A percentile compares a stretch with the other conserved stretches of the same genome.
phyloP scores from a whole-genome alignment of 2,329 filamentous ascomycete species.

The Microsporum audouinii region DNA sequence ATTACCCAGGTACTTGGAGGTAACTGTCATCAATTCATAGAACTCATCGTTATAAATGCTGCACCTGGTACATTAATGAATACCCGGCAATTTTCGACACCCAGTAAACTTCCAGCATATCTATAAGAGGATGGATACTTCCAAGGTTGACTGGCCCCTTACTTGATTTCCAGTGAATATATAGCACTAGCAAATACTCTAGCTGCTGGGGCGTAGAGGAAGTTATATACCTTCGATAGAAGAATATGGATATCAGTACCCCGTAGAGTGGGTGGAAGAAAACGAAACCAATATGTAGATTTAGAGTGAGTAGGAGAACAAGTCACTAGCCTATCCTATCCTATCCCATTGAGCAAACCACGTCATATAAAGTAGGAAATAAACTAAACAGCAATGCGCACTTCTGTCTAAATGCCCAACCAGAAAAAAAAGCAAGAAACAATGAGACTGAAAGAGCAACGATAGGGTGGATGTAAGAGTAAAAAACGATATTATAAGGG shows the following conservation, averaged over 20 bases:
- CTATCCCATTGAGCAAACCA: background rate
- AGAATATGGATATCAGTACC: too few relatives aligned
- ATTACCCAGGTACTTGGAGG: background rate
- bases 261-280: background rate
- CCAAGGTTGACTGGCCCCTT: too few relatives aligned
- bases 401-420: conserved; percentile 33
- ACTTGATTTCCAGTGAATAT: too few relatives aligned
- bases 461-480: conserved; percentile 16
- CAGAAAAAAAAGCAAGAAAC: conserved; percentile 14
- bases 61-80: too few relatives aligned
- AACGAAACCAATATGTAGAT: background rate
- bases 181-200: too few relatives aligned
- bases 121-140: too few relatives aligned
- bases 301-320: background rate
- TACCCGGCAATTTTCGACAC: too few relatives aligned
- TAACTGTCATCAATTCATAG: background rate
- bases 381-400: conserved; percentile 30
- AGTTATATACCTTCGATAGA: too few relatives aligned
- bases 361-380: background rate
- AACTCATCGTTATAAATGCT: background rate
- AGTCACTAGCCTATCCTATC: background rate
- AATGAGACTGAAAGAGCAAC: conserved; percentile 1
- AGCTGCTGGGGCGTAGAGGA: too few relatives aligned
- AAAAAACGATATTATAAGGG: conserved; percentile 14
- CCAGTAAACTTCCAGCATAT: too few relatives aligned